Percentiles rank a stretch among this genome's conserved stretches.
Evolutionary conservation across 495 filamentous ascomycete genomes (phyloP).

Genomic region (Letharia lupina): DNA sequence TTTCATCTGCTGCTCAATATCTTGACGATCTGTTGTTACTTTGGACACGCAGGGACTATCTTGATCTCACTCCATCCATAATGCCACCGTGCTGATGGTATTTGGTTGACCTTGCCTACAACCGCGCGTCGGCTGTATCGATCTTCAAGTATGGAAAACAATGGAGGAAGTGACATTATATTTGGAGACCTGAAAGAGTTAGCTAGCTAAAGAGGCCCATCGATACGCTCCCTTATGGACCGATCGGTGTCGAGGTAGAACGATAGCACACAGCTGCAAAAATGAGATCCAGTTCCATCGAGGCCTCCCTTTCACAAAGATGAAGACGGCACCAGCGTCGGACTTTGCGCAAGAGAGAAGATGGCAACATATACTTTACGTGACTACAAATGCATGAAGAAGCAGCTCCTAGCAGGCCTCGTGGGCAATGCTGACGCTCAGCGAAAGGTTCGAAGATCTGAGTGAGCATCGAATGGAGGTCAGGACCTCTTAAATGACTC

Average conservation of each 20-base stretch:
- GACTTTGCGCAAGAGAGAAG: neutral
- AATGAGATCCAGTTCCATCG: slow-evolving; percentile 7
- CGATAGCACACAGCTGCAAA: slow-evolving; percentile 23
- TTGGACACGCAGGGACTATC: neutral
- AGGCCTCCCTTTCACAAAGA: slow-evolving; percentile 8
- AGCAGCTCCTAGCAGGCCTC: slow-evolving; percentile 2
- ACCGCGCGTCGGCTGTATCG: neutral
- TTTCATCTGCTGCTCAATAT: neutral
- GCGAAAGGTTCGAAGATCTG: neutral
- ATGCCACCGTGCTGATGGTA: neutral
- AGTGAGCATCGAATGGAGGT: neutral
- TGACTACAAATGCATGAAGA: slow-evolving; percentile 11
- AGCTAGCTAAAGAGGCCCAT: slow-evolving; percentile 15
- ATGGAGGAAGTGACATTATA: slow-evolving; percentile 69
- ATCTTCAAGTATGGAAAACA: slow-evolving; percentile 61
- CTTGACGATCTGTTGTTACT: neutral
- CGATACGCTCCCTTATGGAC: slow-evolving; percentile 28
- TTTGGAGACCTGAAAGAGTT: slow-evolving; percentile 24
- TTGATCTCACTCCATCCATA: neutral
- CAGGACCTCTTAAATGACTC: neutral
- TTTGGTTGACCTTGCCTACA: neutral
- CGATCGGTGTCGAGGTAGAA: slow-evolving; percentile 25
- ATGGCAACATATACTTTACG: slow-evolving; percentile 8
- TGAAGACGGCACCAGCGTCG: slow-evolving; percentile 9
- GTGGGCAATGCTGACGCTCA: neutral